Evolutionary conservation across 1,284 basidiomycete genomes (phyloP).

Genomic region (Cryptococcus wingfieldii): DNA sequence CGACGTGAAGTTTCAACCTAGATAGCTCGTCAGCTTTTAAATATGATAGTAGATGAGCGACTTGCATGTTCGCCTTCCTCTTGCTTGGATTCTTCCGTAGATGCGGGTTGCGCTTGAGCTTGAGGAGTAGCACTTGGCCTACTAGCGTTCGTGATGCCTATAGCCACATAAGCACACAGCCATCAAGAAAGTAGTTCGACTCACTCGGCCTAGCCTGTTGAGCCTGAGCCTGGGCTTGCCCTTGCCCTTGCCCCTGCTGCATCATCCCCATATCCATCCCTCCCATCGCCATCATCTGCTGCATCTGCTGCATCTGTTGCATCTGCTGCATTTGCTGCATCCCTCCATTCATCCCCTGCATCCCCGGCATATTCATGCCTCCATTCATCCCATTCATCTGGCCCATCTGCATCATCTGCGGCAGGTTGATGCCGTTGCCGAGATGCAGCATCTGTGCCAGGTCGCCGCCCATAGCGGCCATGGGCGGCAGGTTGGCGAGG

Average conservation of each 20-base stretch:
- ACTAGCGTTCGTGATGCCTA: not conserved
- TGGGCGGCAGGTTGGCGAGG: slow-evolving; percentile 15
- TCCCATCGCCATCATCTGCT: not conserved
- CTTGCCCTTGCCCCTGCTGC: slow-evolving; percentile 20
- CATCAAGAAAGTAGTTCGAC: too few species aligned
- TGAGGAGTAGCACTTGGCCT: not conserved
- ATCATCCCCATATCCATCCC: slow-evolving; percentile 8
- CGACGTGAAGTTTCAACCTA: not conserved
- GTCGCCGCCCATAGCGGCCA: not conserved
- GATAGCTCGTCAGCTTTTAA: not conserved
- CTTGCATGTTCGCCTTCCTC: slow-evolving; percentile 1
- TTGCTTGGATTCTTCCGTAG: not conserved
- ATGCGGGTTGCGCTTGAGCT: not conserved
- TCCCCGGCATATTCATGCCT: slow-evolving; percentile 29
- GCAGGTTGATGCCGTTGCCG: slow-evolving; percentile 12
- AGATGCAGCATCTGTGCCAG: slow-evolving; percentile 31
- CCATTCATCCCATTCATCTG: slow-evolving; percentile 42
- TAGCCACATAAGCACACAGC: not conserved
- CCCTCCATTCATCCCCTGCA: not conserved
- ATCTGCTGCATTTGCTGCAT: slow-evolving; percentile 13
- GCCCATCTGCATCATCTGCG: slow-evolving; percentile 36
- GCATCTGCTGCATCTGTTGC: slow-evolving; percentile 14
- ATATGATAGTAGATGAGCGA: not conserved
- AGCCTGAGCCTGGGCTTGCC: slow-evolving; percentile 3
- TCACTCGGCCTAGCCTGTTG: not conserved